Evolutionary conservation across 495 filamentous ascomycete species (phyloP).

Genomic region (Podospora appendiculata): DNA sequence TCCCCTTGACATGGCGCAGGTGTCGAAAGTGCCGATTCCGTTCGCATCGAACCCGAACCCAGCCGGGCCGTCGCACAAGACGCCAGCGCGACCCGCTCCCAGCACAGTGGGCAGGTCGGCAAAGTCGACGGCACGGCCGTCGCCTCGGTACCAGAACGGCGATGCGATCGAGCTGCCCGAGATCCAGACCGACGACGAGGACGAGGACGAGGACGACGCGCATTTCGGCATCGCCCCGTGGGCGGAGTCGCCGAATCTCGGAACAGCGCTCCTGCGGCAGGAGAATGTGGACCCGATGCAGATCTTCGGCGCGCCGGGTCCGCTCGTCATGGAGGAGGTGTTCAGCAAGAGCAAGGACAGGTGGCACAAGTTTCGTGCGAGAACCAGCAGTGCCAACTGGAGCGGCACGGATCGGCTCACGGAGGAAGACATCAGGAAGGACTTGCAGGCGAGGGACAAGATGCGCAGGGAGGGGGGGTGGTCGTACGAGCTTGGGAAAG

Average conservation of each 20-base stretch:
- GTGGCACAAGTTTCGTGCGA: conserved; percentile 73
- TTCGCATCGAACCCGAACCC: conserved; percentile 61
- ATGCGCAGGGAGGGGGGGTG: conserved; percentile 80
- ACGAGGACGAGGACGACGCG: conserved; percentile 58
- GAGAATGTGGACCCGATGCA: conserved; percentile 77
- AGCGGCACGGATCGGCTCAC: conserved; percentile 77
- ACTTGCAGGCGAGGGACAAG: conserved; percentile 72
- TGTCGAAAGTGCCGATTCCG: conserved; percentile 79
- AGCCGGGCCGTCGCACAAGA: conserved; percentile 49
- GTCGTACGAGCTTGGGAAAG: conserved; percentile 53
- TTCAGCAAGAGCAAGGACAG: conserved; percentile 77
- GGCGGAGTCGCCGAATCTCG: conserved; percentile 77
- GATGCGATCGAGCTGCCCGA: conserved; percentile 82
- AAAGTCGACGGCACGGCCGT: conserved; percentile 55
- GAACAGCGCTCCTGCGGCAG: conserved; percentile 59
- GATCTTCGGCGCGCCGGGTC: conserved; percentile 81
- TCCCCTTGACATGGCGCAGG: conserved; percentile 70
- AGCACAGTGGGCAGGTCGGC: conserved; percentile 28
- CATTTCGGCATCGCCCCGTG: conserved; percentile 62
- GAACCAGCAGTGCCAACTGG: conserved; percentile 95
- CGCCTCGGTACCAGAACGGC: conserved; percentile 70
- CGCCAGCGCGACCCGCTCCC: conserved; percentile 41
- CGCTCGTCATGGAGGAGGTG: conserved; percentile 88
- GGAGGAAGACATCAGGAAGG: conserved; percentile 75
- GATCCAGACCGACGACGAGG: conserved; percentile 80